phyloP scores from a whole-genome alignment of 1,284 basidiomycete genomes.

The Cutaneotrichosporon cutaneum region DNA sequence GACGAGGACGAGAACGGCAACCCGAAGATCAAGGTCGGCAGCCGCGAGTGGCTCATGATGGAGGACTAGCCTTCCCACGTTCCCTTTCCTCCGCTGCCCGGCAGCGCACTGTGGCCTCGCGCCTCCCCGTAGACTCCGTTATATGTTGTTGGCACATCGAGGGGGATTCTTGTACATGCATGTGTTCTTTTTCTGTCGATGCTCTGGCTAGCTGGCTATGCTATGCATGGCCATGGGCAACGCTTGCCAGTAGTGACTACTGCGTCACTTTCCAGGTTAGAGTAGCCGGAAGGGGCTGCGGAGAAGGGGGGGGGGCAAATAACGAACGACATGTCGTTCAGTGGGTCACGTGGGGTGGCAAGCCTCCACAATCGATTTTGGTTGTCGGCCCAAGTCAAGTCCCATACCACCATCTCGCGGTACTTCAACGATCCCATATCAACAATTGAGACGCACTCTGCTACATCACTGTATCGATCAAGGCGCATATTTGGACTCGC shows the following conservation, averaged over 20 bases:
- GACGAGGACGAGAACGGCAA: constrained; percentile 33
- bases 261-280: too few relatives aligned
- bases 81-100: too few relatives aligned
- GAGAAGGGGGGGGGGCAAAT: neutral
- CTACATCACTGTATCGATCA: too few relatives aligned
- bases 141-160: neutral
- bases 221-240: too few relatives aligned
- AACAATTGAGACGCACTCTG: neutral
- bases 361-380: neutral
- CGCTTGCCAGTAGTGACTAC: too few relatives aligned
- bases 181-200: neutral
- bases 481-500: neutral
- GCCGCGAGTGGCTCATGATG: constrained; percentile 49
- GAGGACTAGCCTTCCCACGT: too few relatives aligned
- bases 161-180: constrained; percentile 2
- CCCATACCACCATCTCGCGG: neutral
- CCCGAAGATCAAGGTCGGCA: constrained; percentile 30
- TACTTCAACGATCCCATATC: neutral
- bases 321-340: too few relatives aligned
- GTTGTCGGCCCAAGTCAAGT: neutral
- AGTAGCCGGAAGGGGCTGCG: too few relatives aligned
- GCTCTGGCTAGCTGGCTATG: too few relatives aligned
- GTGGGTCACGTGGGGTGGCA: neutral
- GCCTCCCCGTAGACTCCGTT: neutral
- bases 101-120: too few relatives aligned